Evolutionary conservation across 2,329 filamentous ascomycete genomes (phyloP).

Genomic region (Penicillium fuscoglaucum): DNA sequence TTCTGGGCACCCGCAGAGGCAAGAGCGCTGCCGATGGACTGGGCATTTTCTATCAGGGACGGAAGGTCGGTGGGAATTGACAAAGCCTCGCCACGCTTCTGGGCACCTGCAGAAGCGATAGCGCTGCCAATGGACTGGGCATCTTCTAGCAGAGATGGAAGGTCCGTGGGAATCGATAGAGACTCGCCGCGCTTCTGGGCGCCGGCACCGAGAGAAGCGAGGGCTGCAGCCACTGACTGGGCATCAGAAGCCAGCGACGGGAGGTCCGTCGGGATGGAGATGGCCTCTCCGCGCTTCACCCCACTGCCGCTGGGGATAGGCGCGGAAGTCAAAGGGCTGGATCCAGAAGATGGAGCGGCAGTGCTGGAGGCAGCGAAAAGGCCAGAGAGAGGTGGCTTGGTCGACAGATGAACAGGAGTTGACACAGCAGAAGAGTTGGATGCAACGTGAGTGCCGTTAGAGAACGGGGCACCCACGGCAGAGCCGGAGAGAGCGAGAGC

Average conservation of each 20-base stretch:
- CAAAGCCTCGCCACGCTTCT: slow-evolving; percentile 10
- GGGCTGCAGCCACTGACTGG: background rate
- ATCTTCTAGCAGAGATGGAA: slow-evolving; percentile 12
- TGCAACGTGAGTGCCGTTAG: slow-evolving; percentile 11
- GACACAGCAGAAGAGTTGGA: slow-evolving; percentile 4
- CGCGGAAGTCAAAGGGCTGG: too few species aligned
- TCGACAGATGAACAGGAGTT: slow-evolving; percentile 9
- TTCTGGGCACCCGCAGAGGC: slow-evolving; percentile 10
- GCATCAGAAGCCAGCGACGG: slow-evolving; percentile 9
- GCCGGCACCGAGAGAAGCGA: slow-evolving; percentile 2
- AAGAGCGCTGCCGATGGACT: slow-evolving; percentile 8
- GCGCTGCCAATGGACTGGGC: slow-evolving; percentile 10
- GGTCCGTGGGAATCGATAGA: slow-evolving; percentile 8
- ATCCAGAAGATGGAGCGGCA: too few species aligned
- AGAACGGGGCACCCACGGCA: slow-evolving; percentile 19
- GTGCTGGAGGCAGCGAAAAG: too few species aligned
- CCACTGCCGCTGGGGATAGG: background rate
- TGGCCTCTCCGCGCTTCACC: slow-evolving; percentile 7
- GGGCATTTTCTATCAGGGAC: slow-evolving; percentile 11
- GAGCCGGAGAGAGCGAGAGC: slow-evolving; percentile 18
- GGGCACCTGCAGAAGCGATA: slow-evolving; percentile 5
- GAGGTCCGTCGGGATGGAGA: slow-evolving; percentile 12
- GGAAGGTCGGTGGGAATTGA: slow-evolving; percentile 12
- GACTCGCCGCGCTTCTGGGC: slow-evolving; percentile 9
- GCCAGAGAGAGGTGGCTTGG: slow-evolving; percentile 1